Base-by-base conservation (phyloP, 2,329 filamentous ascomycete species). In the Colletotrichum brevisporum region DNA sequence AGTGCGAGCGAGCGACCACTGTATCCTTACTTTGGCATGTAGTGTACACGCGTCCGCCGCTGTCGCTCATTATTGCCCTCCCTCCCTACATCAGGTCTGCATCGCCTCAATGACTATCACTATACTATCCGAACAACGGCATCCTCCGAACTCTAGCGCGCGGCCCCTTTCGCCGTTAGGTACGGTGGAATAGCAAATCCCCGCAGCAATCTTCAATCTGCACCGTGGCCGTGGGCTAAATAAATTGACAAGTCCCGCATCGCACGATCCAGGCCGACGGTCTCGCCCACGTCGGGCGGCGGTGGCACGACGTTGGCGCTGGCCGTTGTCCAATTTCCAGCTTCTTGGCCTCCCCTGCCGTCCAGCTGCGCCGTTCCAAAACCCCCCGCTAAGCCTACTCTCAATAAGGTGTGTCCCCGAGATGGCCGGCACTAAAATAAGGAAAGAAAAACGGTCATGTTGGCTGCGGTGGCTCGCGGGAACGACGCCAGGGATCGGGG, bases 321-420 rank as follows among this genome's bases (percentile, higher is more conserved):
- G 47, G 47, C 47, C 47, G 24, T 18, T 48, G 48, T 31, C 55
- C 62, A 69, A 69, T 66, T 66, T 69, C 62, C 55, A 69, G 5
- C 12, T 26, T 60, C 55, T 69, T 69, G 66, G 55, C 62, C 62
- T 51, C 54, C 50, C 61, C 54, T 69, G 26, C 5, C 18, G 52
- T 21, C 26, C 12, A 21, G 13, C 26, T 47, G 18, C 15, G 43
- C 18, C 18, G n/a, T 41, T 60, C 55, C 10, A 4, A 9, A 9
- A 36, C 8, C 18, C 8, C 18, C 66, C 62, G 55, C 62, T 66
- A 60, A 16, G 8, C 50, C 55, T 65, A 65, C 54, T 55, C 51
- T 60, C 21, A 27, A 55, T 51, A 60, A 66, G 39, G 50, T 69
- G 51, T 43, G 51, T 50, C 31, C 8, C 61, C 39, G 55, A 69